Base-by-base conservation (phyloP, 2,329 filamentous ascomycete genomes). In the Plenodomus tracheiphilus region DNA sequence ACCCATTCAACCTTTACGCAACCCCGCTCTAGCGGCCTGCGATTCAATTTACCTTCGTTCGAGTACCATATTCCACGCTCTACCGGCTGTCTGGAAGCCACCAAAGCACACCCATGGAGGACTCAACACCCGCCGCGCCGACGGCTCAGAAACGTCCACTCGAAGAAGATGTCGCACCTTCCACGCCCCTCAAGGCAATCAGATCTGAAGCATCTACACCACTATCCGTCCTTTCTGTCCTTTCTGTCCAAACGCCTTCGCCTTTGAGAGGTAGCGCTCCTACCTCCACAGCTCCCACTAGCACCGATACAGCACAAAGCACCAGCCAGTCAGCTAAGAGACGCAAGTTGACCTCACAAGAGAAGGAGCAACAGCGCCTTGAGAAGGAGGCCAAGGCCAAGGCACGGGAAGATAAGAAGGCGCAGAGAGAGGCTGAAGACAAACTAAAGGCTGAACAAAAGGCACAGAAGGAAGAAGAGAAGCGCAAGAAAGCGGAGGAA, bases 271-370 rank as follows among this genome's bases (percentile, higher is more conserved):
- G 41, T 32, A 43, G 46, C 18, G 40, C 47, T 6, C 39, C 47
- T 4, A 56, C 46, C 34, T 45, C 53, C n/a, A 54, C 51, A 17
- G 51, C 51, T 13, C 52, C 56, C 5, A 44, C 41, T 22, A 62
- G 50, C 49, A 62, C 47, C 46, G 55, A 50, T 28, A 52, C 56
- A 37, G 40, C 57, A 34, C 46, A 57, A 9, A 59, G 49, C 43
- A 58, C 41, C 32, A 54, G 51, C 21, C 64, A 68, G 34, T 68
- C 76, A 20, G 64, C 70, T 13, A 79, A 79, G 61, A 59, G 72
- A 34, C 62, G 74, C 44, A 77, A 74, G 49, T 54, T 78, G 38
- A 78, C 75, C 1, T 53, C 64, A 28, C 55, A 73, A 42, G 77
- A 79, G 56, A 76, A 76, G 48, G 69, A 75, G 20, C 64, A 71